Base-by-base conservation (phyloP, 2,329 filamentous ascomycete genomes). In the Aspergillus bombycis region DNA sequence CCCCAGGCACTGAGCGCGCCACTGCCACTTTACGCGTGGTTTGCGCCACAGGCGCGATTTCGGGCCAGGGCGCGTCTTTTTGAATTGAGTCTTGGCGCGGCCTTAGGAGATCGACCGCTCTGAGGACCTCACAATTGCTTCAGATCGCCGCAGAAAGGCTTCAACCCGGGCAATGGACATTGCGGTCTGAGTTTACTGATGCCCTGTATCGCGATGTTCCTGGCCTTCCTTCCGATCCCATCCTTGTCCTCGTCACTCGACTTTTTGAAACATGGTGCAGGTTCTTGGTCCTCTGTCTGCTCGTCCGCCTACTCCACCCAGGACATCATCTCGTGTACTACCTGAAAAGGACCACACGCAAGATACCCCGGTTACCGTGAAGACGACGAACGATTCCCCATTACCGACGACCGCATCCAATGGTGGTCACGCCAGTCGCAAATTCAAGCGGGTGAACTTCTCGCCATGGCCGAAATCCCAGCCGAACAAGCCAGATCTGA, bases 401-500 rank as follows among this genome's bases (percentile, higher is more conserved):
- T 79, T 81, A 8, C 79, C 78, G 3, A 53, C 79, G 70, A 72
- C 74, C 71, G 63, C 72, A 38, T 74, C 77, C 16, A 71, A 73
- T 67, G 70, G 76, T 70, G 75, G 71, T 67, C 63, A 74, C 57
- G 76, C 75, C 58, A 73, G 76, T 69, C 66, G 79, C 75, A 74
- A 71, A 41, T 75, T 74, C 43, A 90, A 89, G 78, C 84, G 83
- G 68, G 89, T 91, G 67, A 86, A 83, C 63, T 89, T 89, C 75
- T 87, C 86, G 21, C 83, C 85, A 71, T 85, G 81, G 75, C 81
- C 84, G 14, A 83, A 84, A 16, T 48, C 21, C 12, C 45, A 48
- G 12, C 45, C 45, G 6, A 48, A 28, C 45, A 81, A 78, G 67
- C 78, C 80, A n/a, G 78, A 80, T 8, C 68, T 84, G 21, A 80